Evolutionary conservation across 441 rosid genomes (phyloP).

Genomic region (Gossypium schwendimanii): DNA sequence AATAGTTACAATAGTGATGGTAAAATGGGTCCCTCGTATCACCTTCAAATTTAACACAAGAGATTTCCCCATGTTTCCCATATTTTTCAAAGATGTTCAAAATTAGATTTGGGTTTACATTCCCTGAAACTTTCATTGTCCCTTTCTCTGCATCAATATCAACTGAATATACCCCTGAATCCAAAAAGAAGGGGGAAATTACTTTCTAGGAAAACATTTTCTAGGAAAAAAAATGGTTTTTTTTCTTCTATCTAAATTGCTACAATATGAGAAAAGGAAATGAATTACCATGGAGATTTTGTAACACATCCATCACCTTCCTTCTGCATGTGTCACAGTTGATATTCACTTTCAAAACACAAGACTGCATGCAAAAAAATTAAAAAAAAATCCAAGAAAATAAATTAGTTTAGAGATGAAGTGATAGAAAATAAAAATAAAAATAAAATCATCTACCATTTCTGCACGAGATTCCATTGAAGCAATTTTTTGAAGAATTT

Average conservation of each 20-base stretch:
- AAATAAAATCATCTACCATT: background rate
- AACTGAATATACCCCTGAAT: conserved; percentile 24
- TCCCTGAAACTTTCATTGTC: conserved; percentile 23
- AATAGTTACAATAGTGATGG: background rate
- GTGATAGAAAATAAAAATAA: background rate
- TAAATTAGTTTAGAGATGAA: background rate
- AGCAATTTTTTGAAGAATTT: background rate
- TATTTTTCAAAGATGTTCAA: conserved; percentile 18
- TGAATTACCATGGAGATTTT: conserved; percentile 30
- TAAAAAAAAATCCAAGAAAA: background rate
- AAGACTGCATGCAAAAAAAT: conserved; percentile 7
- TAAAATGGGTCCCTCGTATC: background rate
- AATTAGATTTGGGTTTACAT: conserved; percentile 23
- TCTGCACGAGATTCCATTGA: conserved; percentile 8
- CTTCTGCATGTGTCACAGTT: conserved; percentile 25
- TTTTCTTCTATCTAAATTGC: background rate
- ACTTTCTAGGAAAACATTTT: background rate
- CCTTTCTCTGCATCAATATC: conserved; percentile 25
- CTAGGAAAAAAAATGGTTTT: background rate
- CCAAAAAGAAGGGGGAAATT: background rate
- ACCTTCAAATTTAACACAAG: conserved; percentile 24
- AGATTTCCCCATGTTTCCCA: conserved; percentile 31
- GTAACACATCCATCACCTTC: conserved; percentile 31
- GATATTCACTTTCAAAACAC: conserved; percentile 24
- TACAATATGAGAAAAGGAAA: background rate